Evolutionary conservation across 2,329 filamentous ascomycete genomes (phyloP), one percentile per base, ranked within the genome.

Genomic region (Calcarisporium arbuscula): DNA sequence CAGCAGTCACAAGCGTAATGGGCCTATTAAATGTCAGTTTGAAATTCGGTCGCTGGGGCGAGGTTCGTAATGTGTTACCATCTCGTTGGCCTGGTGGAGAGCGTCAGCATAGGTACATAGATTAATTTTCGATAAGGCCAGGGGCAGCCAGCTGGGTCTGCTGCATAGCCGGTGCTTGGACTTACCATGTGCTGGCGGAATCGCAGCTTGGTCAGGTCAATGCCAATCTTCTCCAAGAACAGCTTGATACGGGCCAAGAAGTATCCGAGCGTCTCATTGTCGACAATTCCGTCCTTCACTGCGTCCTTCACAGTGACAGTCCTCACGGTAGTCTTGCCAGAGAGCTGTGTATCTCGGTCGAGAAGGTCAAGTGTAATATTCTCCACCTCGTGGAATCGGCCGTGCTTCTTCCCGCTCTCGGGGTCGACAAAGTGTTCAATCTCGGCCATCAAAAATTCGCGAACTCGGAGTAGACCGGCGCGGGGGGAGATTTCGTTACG

Each of bases 1-100:
- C 78, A 82, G 60, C 78, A 82, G 57, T 82, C 78, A 22, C 74
- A 68, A n/a, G 78, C 78, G 52, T 82, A 82, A 56, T 82, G 78
- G 4, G 78, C 78, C n/a, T n/a, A n/a, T n/a, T n/a, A n/a, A n/a
- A n/a, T n/a, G n/a, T n/a, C n/a, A n/a, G n/a, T n/a, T n/a, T n/a
- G n/a, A n/a, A n/a, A n/a, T n/a, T n/a, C n/a, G n/a, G n/a, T n/a
- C n/a, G n/a, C n/a, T n/a, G n/a, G n/a, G n/a, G n/a, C n/a, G n/a
- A n/a, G n/a, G n/a, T n/a, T n/a, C n/a, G n/a, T n/a, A n/a, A n/a
- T n/a, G n/a, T n/a, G n/a, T n/a, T n/a, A n/a, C n/a, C 79, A 82
- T 82, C 54, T 83, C 79, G 49, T 82, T 82, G 32, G 68, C 70
- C 74, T 82, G 79, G 19, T 32, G 30, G 11, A n/a, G n/a, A n/a